These are phyloP conservation scores for Triticum turgidum DNA, from an alignment of 176 grass and related monocot genomes.

Conservation along the genomic window DNA sequence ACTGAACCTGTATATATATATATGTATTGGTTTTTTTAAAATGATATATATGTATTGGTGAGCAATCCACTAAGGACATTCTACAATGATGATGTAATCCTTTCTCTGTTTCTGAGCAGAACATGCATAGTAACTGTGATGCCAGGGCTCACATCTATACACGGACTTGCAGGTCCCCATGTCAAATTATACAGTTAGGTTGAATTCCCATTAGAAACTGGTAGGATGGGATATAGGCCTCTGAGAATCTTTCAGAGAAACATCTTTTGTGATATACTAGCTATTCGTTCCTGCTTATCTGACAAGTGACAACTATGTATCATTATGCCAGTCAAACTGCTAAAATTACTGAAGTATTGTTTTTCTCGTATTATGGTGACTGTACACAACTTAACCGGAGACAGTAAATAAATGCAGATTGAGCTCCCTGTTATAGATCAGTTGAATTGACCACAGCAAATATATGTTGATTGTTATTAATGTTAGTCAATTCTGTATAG, in stretches of 20 bases:
- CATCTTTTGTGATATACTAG: background rate
- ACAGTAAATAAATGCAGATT: background rate
- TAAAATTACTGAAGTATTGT: background rate
- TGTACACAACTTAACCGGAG: background rate
- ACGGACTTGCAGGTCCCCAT: background rate
- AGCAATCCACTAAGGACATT: background rate
- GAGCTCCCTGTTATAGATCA: background rate
- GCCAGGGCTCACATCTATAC: background rate
- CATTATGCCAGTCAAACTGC: background rate
- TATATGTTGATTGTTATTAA: background rate
- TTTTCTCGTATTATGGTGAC: background rate
- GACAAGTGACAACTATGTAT: background rate
- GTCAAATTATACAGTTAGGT: slow-evolving; percentile 7
- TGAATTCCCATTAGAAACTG: background rate
- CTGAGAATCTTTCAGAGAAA: background rate
- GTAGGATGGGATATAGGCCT: background rate
- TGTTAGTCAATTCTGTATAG: background rate
- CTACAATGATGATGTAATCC: background rate
- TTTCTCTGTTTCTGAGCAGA: background rate
- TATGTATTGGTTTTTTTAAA: too few species aligned
- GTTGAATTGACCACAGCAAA: background rate
- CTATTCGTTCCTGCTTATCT: background rate
- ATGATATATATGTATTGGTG: too few species aligned
- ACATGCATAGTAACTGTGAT: background rate
- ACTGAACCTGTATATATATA: background rate